Base-by-base conservation (phyloP, 1,284 basidiomycete genomes). In the Mycena sp. region DNA sequence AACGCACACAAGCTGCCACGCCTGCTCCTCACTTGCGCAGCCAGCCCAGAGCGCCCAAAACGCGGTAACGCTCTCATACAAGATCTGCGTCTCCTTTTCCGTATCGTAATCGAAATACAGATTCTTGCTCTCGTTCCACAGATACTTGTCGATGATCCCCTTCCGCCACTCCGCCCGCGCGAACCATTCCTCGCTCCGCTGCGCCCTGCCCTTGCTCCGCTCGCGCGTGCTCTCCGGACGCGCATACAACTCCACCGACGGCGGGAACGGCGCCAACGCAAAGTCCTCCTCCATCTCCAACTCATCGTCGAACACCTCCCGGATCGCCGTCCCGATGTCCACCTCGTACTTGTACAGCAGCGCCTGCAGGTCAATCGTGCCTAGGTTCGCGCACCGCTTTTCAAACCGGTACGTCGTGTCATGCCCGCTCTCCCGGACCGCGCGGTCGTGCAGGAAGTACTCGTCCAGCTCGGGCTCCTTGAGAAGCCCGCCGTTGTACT, bases 31-130 rank as follows among this genome's bases (percentile, higher is more conserved):
- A 71, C 92, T 95, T 25, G 96, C 95, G 77, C 95, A 95, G 12
- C 97, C 98, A 14, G 96, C 95, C 98, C 97, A 99, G 65, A 99
- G 85, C 49, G 95, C 87, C 96, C 96, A 99, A 78, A 97, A 93
- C 23, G 93, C 85, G 1, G 98, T 99, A 38, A 95, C 97, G 73
- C 91, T 94, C 82, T 99, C 98, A 74, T 99, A 99, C 70, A 95
- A 77, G 67, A 91, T 94, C 82, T 98, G 96, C 78, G 92, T 91
- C 81, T 93, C 88, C 76, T 91, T 87, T 57, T 89, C 91, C 16
- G 93, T 96, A 76, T 99, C 96, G 73, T 98, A 99, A 78, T 99
- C 97, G 75, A 95, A 98, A 85, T 96, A 99, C 73, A 99, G 82
- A 69, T 88, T 89, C 84, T 94, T 92, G 75, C 90, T 95, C 76